Evolutionary conservation across 306 rosid species (phyloP), one percentile per base, ranked within the genome.

Genomic region (Rosa lucieae): DNA sequence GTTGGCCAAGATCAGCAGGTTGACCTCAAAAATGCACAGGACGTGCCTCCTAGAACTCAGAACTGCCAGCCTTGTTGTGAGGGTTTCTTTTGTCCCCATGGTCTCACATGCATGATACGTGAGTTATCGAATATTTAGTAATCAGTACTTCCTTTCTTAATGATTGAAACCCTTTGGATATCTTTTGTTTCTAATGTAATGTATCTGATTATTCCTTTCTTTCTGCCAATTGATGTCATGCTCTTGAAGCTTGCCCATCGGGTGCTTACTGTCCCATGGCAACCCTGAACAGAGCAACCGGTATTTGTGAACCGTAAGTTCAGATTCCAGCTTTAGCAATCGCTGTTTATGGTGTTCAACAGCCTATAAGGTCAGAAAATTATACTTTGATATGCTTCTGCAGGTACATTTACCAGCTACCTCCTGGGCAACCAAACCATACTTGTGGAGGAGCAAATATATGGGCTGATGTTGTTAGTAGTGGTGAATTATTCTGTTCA

Each of bases 81-180:
- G 74, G 99, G 99, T 76, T 93, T 96, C 87, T 93, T 93, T 80
- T 96, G 99, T 83, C 98, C 99, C 78, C 96, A 89, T 49, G 99
- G 98, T 59, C 67, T 96, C 80, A 93, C 99, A 3, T 93, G 99
- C 93, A 96, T 93, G 99, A 91, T 96, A 71, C 96, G 99, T 93
- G 87, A 95, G 99, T 88, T 67, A 52, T 80, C 52, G 20, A 70
- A 56, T 58, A 66, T 67, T 61, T 47, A 32, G 32, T 1, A 29
- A 29, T 29, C 2, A 29, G 20, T 42, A 29, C 44, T 23, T 13
- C 49, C n/a, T 39, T 67, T 65, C 51, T 6, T 51, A 3, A 26
- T 75, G 70, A 7, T 43, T 61, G 44, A 21, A 56, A 73, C 70
- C 8, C 48, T 40, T 51, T 65, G 26, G 5, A 10, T 74, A n/a